A percentile compares a stretch with the other conserved stretches of the same genome.
These are phyloP conservation scores for Aspergillus sclerotiicarbonarius DNA, from an alignment of 495 filamentous ascomycete genomes.

Conservation along the genomic window DNA sequence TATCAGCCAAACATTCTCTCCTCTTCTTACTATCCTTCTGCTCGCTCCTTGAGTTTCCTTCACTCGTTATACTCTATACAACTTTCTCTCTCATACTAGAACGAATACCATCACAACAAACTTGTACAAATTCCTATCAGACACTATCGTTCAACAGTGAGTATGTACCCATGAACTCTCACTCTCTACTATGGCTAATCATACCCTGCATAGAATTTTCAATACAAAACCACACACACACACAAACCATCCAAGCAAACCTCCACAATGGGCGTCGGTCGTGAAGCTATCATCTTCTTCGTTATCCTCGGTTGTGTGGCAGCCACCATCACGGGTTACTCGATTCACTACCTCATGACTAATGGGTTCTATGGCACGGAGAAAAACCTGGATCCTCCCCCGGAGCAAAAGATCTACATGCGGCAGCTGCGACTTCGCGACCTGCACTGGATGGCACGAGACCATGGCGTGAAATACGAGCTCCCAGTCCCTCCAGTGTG, in stretches of 20 bases:
- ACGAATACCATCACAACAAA: not conserved
- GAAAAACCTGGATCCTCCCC: constrained; percentile 9
- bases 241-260: not conserved
- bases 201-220: no score
- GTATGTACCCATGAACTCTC: not conserved
- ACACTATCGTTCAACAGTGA: not conserved
- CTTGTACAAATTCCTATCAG: not conserved
- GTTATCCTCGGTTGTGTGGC: constrained; percentile 25
- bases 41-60: not conserved
- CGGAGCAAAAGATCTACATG: constrained; percentile 27
- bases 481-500: not conserved
- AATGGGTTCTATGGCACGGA: constrained; percentile 18
- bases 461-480: not conserved
- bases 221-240: no score
- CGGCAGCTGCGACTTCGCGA: constrained; percentile 20
- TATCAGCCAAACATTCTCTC: not conserved
- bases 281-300: constrained; percentile 19
- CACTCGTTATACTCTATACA: not conserved
- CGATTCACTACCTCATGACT: constrained; percentile 20
- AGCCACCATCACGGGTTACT: constrained; percentile 25
- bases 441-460: constrained; percentile 16
- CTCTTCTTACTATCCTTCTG: not conserved
- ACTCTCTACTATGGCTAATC: not conserved
- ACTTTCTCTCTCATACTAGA: not conserved
- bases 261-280: constrained; percentile 3